Evolutionary conservation across 1,284 basidiomycete genomes (phyloP), one percentile per base, ranked within the genome.

Genomic region (Malassezia caprae): DNA sequence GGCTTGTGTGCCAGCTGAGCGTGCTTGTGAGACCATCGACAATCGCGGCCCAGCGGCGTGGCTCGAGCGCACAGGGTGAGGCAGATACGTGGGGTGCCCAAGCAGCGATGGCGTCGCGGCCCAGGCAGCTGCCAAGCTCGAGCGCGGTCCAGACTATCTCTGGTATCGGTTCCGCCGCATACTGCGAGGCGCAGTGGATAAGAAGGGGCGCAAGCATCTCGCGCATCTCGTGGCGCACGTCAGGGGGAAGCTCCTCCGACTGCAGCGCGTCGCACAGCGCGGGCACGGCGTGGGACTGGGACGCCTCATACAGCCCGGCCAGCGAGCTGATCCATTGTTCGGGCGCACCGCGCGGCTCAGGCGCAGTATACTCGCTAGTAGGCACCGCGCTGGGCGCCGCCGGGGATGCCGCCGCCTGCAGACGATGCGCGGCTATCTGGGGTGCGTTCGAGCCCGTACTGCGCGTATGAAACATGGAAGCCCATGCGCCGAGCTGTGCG

Each of bases 401-500:
- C 37, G 3, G 19, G 19, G 24, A n/a, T n/a, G 41, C 5, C 41
- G 41, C 41, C 6, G 41, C 19, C 15, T 37, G 31, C 24, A 39
- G 15, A 8, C 32, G 19, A n/a, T 48, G 46, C 6, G 26, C 19
- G 5, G 23, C 34, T 4, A 24, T 28, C n/a, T 32, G 34, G 5
- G 32, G 30, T 1, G 46, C 46, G 8, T 10, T 23, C 11, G 46
- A 37, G 19, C 46, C 46, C 11, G 46, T 48, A 13, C 24, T 21
- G 19, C 24, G 41, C 21, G 35, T 31, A 19, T 51, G 43, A 23
- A 41, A 46, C 34, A 56, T 50, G 19, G 42, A 47, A 1, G 54
- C 54, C 54, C 54, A 56, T 7, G 49, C 54, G 37, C 54, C 54
- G 4, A 54, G 27, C 17, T 35, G 35, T 4, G 28, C 3, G 21